These are phyloP conservation scores for Cyclaneusma minus DNA, from an alignment of 2,329 filamentous ascomycete species.

Conservation along the genomic window DNA sequence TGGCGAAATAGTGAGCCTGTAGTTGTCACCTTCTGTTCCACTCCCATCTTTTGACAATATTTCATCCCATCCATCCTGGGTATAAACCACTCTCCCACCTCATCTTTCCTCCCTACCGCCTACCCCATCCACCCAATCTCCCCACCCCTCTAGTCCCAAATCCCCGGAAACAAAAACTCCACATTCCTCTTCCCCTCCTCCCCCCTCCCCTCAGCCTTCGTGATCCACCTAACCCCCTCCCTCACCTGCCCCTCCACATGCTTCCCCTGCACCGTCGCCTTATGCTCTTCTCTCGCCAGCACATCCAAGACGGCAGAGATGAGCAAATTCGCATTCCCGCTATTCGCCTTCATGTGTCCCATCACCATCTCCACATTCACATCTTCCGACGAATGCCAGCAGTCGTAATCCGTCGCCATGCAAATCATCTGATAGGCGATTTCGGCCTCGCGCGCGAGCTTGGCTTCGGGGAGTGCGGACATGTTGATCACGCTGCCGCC, in stretches of 20 bases:
- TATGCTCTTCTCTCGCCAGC: conserved; percentile 62
- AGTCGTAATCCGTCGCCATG: conserved; percentile 99
- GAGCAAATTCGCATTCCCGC: conserved; percentile 71
- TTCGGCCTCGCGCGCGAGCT: conserved; percentile 91
- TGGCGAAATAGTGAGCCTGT: too few species aligned
- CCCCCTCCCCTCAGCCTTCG: conserved; percentile 58
- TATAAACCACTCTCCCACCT: too few species aligned
- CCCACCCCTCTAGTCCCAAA: too few species aligned
- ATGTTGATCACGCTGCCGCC: conserved; percentile 96
- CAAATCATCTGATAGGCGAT: conserved; percentile 97
- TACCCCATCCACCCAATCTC: too few species aligned
- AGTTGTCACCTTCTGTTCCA: too few species aligned
- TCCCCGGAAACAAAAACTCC: conserved; percentile 76
- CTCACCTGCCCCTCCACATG: conserved; percentile 64
- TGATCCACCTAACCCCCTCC: conserved; percentile 69
- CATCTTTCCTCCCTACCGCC: conserved; percentile 4
- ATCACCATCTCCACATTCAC: conserved; percentile 97
- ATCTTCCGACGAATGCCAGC: conserved; percentile 73
- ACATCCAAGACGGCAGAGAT: conserved; percentile 80
- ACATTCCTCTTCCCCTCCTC: conserved; percentile 65
- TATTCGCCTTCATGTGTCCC: conserved; percentile 89
- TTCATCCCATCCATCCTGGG: too few species aligned
- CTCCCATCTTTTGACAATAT: too few species aligned
- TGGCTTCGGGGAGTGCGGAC: conserved; percentile 88
- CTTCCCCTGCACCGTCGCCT: conserved; percentile 61